phyloP scores from a whole-genome alignment of 2,329 filamentous ascomycete genomes.

The Anthostomella pinea region DNA sequence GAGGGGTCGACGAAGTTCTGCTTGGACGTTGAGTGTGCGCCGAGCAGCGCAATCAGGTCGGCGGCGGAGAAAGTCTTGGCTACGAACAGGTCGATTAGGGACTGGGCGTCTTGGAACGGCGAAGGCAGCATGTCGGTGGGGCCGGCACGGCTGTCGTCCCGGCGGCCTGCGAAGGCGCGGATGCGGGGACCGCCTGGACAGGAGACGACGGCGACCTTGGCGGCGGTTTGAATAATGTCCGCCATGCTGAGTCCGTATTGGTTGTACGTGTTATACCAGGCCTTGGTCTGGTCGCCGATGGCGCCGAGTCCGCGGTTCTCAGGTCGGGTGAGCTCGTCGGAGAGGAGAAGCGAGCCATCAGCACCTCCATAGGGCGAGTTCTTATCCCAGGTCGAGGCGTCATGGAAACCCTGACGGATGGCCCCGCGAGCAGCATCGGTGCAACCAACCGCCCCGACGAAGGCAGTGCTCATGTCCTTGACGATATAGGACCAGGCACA shows the following conservation, averaged over 20 bases:
- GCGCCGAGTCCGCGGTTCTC: conserved; percentile 47
- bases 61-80: conserved; percentile 48
- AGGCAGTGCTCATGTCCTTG: conserved; percentile 33
- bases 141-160: conserved; percentile 39
- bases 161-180: conserved; percentile 47
- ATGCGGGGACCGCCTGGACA: conserved; percentile 53
- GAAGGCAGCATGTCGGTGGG: conserved; percentile 45
- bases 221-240: conserved; percentile 52
- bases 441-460: conserved; percentile 34
- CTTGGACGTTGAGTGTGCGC: conserved; percentile 49
- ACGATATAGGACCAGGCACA: conserved; percentile 42
- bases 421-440: conserved; percentile 40
- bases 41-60: conserved; percentile 53
- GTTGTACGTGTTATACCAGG: conserved; percentile 38
- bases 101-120: conserved; percentile 37
- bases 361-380: conserved; percentile 39
- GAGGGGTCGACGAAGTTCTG: conserved; percentile 44
- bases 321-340: conserved; percentile 37
- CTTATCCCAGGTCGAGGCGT: conserved; percentile 42
- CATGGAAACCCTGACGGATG: conserved; percentile 46
- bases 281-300: conserved; percentile 37
- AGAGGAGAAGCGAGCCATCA: conserved; percentile 44
- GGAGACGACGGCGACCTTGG: conserved; percentile 44
- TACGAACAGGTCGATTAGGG: conserved; percentile 44
- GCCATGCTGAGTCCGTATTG: conserved; percentile 44